Evolutionary conservation across 805 yeast species (phyloP).

Genomic region (Hanseniaspora valbyensis): DNA sequence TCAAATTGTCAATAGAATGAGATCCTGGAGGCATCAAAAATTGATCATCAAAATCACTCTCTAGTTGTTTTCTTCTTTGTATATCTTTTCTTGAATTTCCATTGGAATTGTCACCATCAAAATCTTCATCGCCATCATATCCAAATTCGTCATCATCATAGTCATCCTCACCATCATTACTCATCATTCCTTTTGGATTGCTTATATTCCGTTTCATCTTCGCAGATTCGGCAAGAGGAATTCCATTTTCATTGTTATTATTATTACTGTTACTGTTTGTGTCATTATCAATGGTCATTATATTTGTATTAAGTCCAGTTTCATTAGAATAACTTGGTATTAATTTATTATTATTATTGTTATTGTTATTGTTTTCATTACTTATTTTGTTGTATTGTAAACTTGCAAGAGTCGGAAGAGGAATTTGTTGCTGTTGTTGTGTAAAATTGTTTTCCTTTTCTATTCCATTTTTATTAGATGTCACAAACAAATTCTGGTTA

Average conservation of each 20-base stretch:
- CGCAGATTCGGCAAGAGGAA: not conserved
- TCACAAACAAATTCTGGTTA: not conserved
- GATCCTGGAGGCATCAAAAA: conserved; percentile 11
- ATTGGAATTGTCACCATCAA: conserved; percentile 22
- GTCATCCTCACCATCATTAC: conserved; percentile 15
- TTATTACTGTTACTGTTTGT: conserved; percentile 15
- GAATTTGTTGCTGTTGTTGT: not conserved
- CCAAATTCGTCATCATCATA: conserved; percentile 15
- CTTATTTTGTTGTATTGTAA: not conserved
- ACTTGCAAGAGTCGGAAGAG: not conserved
- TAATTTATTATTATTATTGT: too few species aligned
- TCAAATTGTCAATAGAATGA: conserved; percentile 5
- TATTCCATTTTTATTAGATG: not conserved
- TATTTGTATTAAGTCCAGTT: too few species aligned
- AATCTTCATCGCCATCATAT: conserved; percentile 18
- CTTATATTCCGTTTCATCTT: not conserved
- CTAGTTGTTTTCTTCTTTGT: conserved; percentile 14
- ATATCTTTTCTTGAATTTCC: conserved; percentile 21
- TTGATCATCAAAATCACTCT: conserved; percentile 14
- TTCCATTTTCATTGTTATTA: conserved; percentile 25
- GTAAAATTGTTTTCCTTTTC: too few species aligned
- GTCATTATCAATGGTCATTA: not conserved
- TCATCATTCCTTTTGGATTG: conserved; percentile 1
- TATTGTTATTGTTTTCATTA: not conserved
- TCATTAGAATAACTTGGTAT: too few species aligned